Percentiles rank a stretch among this genome's conserved stretches.
Conservation (phyloP, 176 grass and related monocot species). For the Phoenix roebelenii region DNA sequence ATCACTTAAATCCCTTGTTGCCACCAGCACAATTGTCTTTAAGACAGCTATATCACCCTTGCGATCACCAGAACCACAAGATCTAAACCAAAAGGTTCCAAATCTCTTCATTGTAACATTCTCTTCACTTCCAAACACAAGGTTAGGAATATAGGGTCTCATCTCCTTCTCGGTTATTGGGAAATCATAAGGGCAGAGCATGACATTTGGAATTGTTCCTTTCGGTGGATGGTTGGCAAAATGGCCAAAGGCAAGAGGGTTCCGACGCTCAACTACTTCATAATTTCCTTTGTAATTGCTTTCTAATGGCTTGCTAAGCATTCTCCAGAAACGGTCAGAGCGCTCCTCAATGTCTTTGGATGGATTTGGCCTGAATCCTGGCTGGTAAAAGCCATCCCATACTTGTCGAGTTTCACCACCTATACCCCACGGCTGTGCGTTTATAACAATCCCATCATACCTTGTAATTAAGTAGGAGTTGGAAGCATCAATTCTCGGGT, state of each 20-base stretch:
- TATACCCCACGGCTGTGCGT: constrained; percentile 68
- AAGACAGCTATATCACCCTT: constrained; percentile 32
- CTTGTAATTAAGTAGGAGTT: constrained; percentile 85
- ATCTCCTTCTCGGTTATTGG: constrained; percentile 68
- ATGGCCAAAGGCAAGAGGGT: constrained; percentile 86
- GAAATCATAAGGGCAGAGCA: constrained; percentile 92
- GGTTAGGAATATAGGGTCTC: constrained; percentile 74
- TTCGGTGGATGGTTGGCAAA: constrained; percentile 87
- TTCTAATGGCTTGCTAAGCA: constrained; percentile 70
- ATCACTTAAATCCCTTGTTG: constrained; percentile 60
- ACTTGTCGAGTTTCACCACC: constrained; percentile 59
- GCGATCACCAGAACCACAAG: constrained; percentile 30
- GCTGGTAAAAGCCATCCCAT: constrained; percentile 55
- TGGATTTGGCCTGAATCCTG: constrained; percentile 19
- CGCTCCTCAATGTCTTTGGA: constrained; percentile 29
- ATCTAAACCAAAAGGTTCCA: constrained; percentile 89
- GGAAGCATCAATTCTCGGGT: constrained; percentile 68
- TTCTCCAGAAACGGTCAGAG: constrained; percentile 58
- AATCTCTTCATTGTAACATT: constrained; percentile 59
- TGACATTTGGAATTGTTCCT: constrained; percentile 59
- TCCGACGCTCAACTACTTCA: constrained; percentile 67
- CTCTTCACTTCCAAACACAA: constrained; percentile 58
- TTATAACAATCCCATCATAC: constrained; percentile 82
- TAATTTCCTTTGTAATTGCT: constrained; percentile 26
- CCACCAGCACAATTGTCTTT: constrained; percentile 61